Evolutionary conservation across 441 rosid genomes (phyloP), one percentile per base, ranked within the genome.

Genomic region (Adansonia madagascariensis): DNA sequence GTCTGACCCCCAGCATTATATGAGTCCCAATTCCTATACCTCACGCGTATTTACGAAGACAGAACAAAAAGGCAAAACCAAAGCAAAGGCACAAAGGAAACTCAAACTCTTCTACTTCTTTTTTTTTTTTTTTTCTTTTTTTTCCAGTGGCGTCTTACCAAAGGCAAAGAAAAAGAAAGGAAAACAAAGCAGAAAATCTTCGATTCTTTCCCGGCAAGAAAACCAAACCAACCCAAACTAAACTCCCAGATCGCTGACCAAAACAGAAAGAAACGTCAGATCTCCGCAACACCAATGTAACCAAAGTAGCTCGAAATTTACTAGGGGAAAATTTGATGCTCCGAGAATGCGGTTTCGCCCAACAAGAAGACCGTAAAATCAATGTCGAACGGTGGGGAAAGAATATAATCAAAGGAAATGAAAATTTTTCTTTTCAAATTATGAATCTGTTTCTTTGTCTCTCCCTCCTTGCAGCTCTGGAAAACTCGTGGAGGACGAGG

Each of bases 1-100:
- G 86, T 79, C 53, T 74, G 74, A 80, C 86, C 78, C 75, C 80
- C 27, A 73, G 86, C 88, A 83, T 86, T 87, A 85, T 86, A 81
- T 77, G 77, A 78, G 84, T 82, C 80, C 80, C 27, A 78, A 79
- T 68, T 77, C 83, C 80, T 70, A 75, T 2, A 75, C 80, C 86
- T 24, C 87, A 85, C 86, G 87, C 83, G 86, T 78, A 52, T 31
- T 8, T 62, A 77, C 43, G 63, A 63, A 77, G 64, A 27, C 24
- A 71, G 27, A 3, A n/a, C 56, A 12, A 18, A 20, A 10, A 39
- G 24, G 11, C 10, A 22, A 18, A 24, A n/a, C 11, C 20, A 18
- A 17, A 77, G 61, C 77, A 77, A 55, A 76, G 53, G 72, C 66
- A 77, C 35, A 22, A 67, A 67, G 49, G 72, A 46, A 69, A 78